Conservation (phyloP, 2,329 filamentous ascomycete genomes). For the Cercospora zeina region DNA sequence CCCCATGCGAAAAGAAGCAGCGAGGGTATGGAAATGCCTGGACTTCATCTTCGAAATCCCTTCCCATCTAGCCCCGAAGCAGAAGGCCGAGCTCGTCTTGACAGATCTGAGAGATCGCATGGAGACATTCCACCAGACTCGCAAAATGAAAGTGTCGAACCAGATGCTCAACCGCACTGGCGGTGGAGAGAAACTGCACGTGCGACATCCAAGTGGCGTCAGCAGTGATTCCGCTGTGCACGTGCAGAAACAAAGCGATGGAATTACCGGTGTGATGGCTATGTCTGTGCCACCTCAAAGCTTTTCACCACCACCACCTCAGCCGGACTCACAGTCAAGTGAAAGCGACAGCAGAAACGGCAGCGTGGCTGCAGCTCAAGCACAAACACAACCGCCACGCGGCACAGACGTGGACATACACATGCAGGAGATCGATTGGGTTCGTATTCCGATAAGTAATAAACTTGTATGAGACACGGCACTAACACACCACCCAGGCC, state of each 20-base stretch:
- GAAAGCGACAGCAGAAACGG: slow-evolving; percentile 30
- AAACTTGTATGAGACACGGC: neutral
- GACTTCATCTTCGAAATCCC: slow-evolving; percentile 71
- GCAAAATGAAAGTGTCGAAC: slow-evolving; percentile 48
- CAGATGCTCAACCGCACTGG: slow-evolving; percentile 37
- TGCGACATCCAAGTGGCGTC: neutral
- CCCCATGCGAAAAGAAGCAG: slow-evolving; percentile 58
- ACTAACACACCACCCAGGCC: slow-evolving; percentile 39
- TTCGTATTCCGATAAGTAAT: slow-evolving; percentile 44
- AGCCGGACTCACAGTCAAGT: slow-evolving; percentile 25
- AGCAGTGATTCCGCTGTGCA: slow-evolving; percentile 21
- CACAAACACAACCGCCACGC: neutral
- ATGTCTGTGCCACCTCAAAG: slow-evolving; percentile 29
- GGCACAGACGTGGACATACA: slow-evolving; percentile 35
- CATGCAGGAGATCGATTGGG: slow-evolving; percentile 65
- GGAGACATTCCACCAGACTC: slow-evolving; percentile 59
- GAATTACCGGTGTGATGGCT: slow-evolving; percentile 7
- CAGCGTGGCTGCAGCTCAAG: slow-evolving; percentile 23
- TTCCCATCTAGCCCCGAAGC: slow-evolving; percentile 51
- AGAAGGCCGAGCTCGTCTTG: slow-evolving; percentile 63
- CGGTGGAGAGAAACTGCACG: neutral
- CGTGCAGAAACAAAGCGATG: slow-evolving; percentile 22
- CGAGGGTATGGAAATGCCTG: slow-evolving; percentile 68
- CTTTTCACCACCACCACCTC: slow-evolving; percentile 32
- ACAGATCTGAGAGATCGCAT: slow-evolving; percentile 63